Conservation (phyloP, 2,329 filamentous ascomycete species). For the Diaporthe australafricana region DNA sequence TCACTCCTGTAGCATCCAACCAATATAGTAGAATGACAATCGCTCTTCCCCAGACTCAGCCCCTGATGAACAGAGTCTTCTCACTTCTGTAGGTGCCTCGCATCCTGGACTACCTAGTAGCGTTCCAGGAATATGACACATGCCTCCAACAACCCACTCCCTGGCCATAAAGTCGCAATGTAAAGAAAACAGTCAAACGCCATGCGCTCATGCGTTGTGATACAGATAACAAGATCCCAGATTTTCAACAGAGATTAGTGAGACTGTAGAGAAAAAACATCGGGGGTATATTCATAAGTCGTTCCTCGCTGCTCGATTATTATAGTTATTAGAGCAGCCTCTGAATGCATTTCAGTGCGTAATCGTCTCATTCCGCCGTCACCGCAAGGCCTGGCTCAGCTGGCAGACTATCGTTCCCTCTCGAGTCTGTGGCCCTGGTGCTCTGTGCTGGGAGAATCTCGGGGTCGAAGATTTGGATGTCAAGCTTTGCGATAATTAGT, state of each 20-base stretch:
- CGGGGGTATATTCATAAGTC: conserved; percentile 38
- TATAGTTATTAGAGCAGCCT: conserved; percentile 24
- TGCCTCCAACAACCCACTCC: not conserved
- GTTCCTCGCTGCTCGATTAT: conserved; percentile 33
- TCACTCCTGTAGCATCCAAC: not conserved
- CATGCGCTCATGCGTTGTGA: conserved; percentile 35
- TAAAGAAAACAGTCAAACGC: conserved; percentile 32
- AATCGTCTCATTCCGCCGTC: conserved; percentile 26
- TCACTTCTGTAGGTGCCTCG: not conserved
- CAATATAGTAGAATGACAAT: not conserved
- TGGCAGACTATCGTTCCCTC: conserved; percentile 32
- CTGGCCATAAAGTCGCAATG: not conserved
- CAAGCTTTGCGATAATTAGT: conserved; percentile 65
- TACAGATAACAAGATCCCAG: conserved; percentile 22
- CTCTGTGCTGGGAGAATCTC: conserved; percentile 70
- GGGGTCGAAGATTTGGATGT: conserved; percentile 85
- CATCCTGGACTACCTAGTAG: not conserved
- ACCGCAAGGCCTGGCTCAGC: conserved; percentile 25
- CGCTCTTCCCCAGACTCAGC: not conserved
- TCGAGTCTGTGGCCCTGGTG: conserved; percentile 45
- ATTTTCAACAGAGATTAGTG: conserved; percentile 12
- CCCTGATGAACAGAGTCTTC: not conserved
- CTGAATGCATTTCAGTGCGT: conserved; percentile 24
- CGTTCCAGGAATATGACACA: not conserved
- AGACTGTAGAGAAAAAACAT: not conserved